Conservation (phyloP, 371 early-diverging fungal genomes). For the Actinomortierella wolfii region DNA sequence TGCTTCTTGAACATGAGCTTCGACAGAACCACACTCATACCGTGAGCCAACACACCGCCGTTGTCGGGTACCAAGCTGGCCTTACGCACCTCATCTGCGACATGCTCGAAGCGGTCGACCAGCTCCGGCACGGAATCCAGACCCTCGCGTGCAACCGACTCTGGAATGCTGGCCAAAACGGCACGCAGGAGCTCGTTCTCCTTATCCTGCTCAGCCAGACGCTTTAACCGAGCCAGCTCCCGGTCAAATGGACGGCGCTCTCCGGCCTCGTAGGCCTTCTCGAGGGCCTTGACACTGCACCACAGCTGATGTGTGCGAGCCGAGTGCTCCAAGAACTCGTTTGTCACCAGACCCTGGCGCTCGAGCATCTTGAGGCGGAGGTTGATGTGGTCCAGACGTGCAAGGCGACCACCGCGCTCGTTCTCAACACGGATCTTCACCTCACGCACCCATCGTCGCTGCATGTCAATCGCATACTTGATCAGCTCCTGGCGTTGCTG, state of each 20-base stretch:
- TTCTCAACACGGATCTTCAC: conserved; percentile 82
- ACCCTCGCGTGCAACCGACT: conserved; percentile 64
- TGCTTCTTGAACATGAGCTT: conserved; percentile 83
- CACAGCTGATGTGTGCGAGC: conserved; percentile 61
- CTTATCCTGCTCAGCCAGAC: conserved; percentile 55
- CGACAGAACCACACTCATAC: conserved; percentile 75
- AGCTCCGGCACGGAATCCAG: conserved; percentile 76
- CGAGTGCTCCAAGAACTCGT: conserved; percentile 60
- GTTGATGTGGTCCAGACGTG: conserved; percentile 81
- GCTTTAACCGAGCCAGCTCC: conserved; percentile 70
- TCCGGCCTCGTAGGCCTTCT: conserved; percentile 48
- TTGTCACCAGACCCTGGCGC: conserved; percentile 60
- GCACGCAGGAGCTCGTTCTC: conserved; percentile 71
- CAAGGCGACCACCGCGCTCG: conserved; percentile 91
- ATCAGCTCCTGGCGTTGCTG: conserved; percentile 50
- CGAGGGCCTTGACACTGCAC: conserved; percentile 60
- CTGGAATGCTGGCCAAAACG: conserved; percentile 68
- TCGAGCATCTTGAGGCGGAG: conserved; percentile 78
- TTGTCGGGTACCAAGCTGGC: conserved; percentile 88
- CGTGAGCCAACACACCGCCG: conserved; percentile 85
- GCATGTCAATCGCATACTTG: conserved; percentile 58
- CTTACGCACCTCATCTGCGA: conserved; percentile 75
- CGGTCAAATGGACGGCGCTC: conserved; percentile 63
- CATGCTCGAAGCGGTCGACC: conserved; percentile 71
- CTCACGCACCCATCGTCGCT: conserved; percentile 65